These are phyloP conservation scores for Osmanthus fragrans DNA, from an alignment of 257 asterid genomes.

Conservation along the genomic window DNA sequence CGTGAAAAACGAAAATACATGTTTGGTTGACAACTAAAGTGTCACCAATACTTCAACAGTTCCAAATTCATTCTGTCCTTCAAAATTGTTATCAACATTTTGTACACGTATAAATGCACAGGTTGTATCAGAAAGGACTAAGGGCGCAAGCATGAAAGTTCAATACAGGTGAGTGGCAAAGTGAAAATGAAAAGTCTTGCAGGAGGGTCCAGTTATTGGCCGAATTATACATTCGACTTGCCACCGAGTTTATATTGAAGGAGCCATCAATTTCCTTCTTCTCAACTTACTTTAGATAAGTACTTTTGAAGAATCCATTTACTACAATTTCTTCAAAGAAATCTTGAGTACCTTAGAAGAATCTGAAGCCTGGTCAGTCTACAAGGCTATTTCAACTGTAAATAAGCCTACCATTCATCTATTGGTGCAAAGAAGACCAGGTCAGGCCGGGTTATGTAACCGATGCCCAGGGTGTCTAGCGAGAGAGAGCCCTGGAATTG, in stretches of 20 bases:
- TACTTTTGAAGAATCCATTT: not conserved
- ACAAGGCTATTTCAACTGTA: too few relatives aligned
- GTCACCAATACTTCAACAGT: too few relatives aligned
- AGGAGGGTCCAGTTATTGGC: not conserved
- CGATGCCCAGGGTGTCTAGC: too few relatives aligned
- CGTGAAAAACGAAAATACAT: too few relatives aligned
- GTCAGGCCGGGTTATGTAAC: too few relatives aligned
- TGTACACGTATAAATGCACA: too few relatives aligned
- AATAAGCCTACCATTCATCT: too few relatives aligned
- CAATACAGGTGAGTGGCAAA: constrained; percentile 23
- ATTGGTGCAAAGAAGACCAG: too few relatives aligned
- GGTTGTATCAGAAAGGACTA: too few relatives aligned
- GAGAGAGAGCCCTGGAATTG: too few relatives aligned
- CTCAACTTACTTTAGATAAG: not conserved
- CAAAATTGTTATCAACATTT: too few relatives aligned
- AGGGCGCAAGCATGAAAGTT: constrained; percentile 12
- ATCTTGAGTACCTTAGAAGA: not conserved
- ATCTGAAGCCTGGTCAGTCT: not conserved
- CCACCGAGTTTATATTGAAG: not conserved
- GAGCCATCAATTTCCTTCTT: not conserved
- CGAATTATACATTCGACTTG: not conserved
- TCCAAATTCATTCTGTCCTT: constrained; percentile 17
- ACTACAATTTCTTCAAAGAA: not conserved
- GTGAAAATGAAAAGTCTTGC: constrained; percentile 18
- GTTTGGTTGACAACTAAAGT: too few relatives aligned